Evolutionary conservation across 306 rosid species (phyloP).

Genomic region (Acacia melanoxylon): DNA sequence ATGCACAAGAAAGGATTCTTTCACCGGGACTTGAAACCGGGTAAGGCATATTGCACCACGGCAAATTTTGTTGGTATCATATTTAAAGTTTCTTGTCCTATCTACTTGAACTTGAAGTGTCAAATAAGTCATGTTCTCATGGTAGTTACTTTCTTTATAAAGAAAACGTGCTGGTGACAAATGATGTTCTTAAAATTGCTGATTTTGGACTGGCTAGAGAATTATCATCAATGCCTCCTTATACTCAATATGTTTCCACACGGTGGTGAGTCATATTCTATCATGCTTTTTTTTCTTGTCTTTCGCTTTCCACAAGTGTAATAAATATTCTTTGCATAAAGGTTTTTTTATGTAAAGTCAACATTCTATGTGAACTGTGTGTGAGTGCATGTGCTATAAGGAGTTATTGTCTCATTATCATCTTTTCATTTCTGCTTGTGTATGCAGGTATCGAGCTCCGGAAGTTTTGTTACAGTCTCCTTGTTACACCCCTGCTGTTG

Average conservation of each 20-base stretch:
- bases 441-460: slow-evolving; percentile 82
- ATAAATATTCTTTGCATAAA: neutral
- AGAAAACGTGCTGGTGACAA: slow-evolving; percentile 87
- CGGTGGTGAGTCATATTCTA: slow-evolving; percentile 73
- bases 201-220: slow-evolving; percentile 94
- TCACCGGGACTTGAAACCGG: slow-evolving; percentile 88
- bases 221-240: slow-evolving; percentile 81
- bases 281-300: slow-evolving; percentile 3
- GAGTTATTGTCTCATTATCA: slow-evolving; percentile 9
- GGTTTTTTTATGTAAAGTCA: slow-evolving; percentile 2
- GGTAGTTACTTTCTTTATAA: slow-evolving; percentile 20
- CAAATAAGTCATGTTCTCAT: slow-evolving; percentile 14
- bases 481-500: slow-evolving; percentile 80
- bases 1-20: slow-evolving; percentile 76
- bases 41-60: slow-evolving; percentile 36
- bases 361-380: slow-evolving; percentile 5
- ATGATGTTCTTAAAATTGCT: slow-evolving; percentile 74
- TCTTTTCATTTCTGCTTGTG: slow-evolving; percentile 20
- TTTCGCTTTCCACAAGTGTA: slow-evolving; percentile 6
- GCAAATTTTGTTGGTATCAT: slow-evolving; percentile 18
- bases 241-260: slow-evolving; percentile 92
- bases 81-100: neutral
- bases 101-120: slow-evolving; percentile 16
- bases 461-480: slow-evolving; percentile 81
- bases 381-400: neutral